A percentile compares a stretch with the other conserved stretches of the same genome.
These are phyloP conservation scores for Anthoceros angustus DNA, from an alignment of 225 moss, liverwort and hornwort genomes.

Conservation along the genomic window DNA sequence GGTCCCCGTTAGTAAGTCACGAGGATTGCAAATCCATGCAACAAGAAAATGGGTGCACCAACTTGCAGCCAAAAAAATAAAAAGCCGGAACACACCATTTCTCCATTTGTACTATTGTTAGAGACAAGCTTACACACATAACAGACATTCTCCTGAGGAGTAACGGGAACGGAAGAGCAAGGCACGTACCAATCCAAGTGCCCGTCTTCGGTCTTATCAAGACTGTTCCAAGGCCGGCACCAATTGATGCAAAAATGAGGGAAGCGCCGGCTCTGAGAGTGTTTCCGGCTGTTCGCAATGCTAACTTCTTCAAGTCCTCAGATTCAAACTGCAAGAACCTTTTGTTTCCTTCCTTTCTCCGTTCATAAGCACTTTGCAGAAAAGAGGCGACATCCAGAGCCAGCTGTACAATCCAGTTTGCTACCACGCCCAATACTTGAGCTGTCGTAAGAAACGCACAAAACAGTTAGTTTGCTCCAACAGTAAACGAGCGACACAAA, in stretches of 20 bases:
- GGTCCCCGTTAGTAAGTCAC: too few relatives aligned
- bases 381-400: slow-evolving; percentile 56
- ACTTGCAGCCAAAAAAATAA: neutral
- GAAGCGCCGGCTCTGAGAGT: slow-evolving; percentile 76
- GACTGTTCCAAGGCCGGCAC: slow-evolving; percentile 82
- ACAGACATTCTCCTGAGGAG: neutral
- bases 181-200: slow-evolving; percentile 77
- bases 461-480: neutral
- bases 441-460: slow-evolving; percentile 29
- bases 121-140: neutral
- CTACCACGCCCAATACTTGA: slow-evolving; percentile 74
- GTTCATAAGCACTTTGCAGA: slow-evolving; percentile 27
- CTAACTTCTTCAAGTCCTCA: slow-evolving; percentile 59
- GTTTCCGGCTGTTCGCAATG: slow-evolving; percentile 70
- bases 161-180: too few relatives aligned
- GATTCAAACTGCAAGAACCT: slow-evolving; percentile 17
- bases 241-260: slow-evolving; percentile 66
- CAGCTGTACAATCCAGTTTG: slow-evolving; percentile 90
- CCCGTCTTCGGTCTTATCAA: slow-evolving; percentile 82
- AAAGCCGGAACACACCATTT: neutral
- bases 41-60: too few relatives aligned
- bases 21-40: too few relatives aligned
- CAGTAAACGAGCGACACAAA: neutral
- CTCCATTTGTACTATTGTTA: neutral
- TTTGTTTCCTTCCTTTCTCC: slow-evolving; percentile 34